A percentile compares a stretch with the other conserved stretches of the same genome.
These are phyloP conservation scores for Jacaranda copaia DNA, from an alignment of 257 asterid genomes.

Conservation along the genomic window DNA sequence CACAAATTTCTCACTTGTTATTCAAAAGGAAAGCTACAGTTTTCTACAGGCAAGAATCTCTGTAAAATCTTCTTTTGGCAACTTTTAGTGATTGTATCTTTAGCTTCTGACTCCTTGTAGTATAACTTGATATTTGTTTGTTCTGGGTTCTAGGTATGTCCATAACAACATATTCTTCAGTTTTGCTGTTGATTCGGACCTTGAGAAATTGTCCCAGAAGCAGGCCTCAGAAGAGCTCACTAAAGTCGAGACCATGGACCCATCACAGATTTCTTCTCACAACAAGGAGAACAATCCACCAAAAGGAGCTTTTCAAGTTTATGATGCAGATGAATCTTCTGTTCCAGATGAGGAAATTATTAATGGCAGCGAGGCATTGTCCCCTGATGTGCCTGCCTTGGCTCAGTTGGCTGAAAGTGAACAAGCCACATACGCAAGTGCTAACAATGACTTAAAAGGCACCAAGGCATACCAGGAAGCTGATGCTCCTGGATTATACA, in stretches of 20 bases:
- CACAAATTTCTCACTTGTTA: background rate
- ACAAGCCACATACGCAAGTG: constrained; percentile 98
- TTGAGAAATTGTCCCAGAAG: constrained; percentile 68
- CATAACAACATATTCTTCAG: constrained; percentile 98
- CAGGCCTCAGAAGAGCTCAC: constrained; percentile 54
- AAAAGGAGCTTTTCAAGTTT: constrained; percentile 41
- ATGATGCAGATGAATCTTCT: constrained; percentile 47
- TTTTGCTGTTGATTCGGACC: constrained; percentile 89
- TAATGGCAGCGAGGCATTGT: constrained; percentile 46
- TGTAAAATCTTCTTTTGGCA: background rate
- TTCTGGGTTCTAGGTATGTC: constrained; percentile 71
- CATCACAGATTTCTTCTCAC: constrained; percentile 39
- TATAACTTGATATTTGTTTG: constrained; percentile 23
- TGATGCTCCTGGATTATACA: constrained; percentile 87
- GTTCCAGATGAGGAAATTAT: constrained; percentile 44
- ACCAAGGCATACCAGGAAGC: constrained; percentile 98
- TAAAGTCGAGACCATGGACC: constrained; percentile 50
- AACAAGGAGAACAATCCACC: constrained; percentile 43
- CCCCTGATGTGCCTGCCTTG: constrained; percentile 66
- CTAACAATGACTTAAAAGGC: constrained; percentile 96
- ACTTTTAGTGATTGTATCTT: constrained; percentile 7
- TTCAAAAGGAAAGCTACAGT: background rate
- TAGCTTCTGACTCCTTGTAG: constrained; percentile 24
- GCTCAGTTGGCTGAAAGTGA: constrained; percentile 90
- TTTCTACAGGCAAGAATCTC: background rate